These are phyloP conservation scores for Harringtonia aguacate DNA, from an alignment of 2,329 filamentous ascomycete genomes.

Conservation along the genomic window DNA sequence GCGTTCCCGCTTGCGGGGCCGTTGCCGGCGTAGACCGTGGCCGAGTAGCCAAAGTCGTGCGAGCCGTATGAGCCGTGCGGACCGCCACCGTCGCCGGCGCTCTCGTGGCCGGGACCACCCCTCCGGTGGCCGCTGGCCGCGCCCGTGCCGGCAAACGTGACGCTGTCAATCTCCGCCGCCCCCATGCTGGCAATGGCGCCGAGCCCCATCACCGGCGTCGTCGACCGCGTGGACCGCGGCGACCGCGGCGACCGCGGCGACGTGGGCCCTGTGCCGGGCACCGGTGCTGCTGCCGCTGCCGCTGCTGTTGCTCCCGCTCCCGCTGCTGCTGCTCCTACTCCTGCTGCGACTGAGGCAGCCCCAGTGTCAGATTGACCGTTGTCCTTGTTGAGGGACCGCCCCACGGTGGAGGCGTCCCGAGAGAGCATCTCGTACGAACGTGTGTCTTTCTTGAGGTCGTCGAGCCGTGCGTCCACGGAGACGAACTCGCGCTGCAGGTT, in stretches of 20 bases:
- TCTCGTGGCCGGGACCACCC: not conserved
- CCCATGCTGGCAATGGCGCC: not conserved
- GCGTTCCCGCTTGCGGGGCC: too few relatives aligned
- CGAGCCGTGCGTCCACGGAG: constrained; percentile 63
- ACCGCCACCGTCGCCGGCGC: not conserved
- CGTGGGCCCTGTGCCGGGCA: not conserved
- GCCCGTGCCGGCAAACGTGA: too few relatives aligned
- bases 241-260: not conserved
- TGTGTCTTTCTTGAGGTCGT: constrained; percentile 48
- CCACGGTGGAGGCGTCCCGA: constrained; percentile 25
- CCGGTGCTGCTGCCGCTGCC: constrained; percentile 18
- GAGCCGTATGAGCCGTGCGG: not conserved
- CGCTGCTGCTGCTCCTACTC: not conserved
- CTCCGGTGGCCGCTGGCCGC: too few relatives aligned
- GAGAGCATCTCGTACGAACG: constrained; percentile 76
- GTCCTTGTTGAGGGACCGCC: constrained; percentile 1
- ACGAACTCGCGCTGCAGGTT: constrained; percentile 69
- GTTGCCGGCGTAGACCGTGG: not conserved
- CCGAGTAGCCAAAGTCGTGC: not conserved
- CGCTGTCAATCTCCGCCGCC: too few relatives aligned
- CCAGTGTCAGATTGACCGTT: constrained; percentile 17
- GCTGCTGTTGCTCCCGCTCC: not conserved
- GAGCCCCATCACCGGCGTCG: not conserved
- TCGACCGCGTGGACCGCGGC: not conserved
- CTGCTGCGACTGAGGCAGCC: not conserved